phyloP scores from a whole-genome alignment of 2,329 filamentous ascomycete genomes.

The Verticillium tricorpus region DNA sequence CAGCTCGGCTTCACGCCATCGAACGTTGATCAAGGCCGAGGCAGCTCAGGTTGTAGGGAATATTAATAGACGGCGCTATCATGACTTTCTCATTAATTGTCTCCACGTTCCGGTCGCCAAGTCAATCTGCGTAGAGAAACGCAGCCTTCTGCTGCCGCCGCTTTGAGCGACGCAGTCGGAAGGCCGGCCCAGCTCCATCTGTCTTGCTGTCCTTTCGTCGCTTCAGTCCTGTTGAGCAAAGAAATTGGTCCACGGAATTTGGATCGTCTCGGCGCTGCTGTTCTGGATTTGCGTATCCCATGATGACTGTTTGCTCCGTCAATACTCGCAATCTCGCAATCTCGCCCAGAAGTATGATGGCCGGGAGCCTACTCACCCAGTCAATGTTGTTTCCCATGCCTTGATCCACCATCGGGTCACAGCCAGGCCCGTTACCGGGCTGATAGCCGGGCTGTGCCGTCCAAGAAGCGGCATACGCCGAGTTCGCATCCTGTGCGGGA shows the following conservation, averaged over 20 bases:
- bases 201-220: no score
- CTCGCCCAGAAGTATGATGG: not conserved
- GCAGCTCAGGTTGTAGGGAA: no score
- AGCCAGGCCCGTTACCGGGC: not conserved
- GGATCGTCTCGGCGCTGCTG: constrained; percentile 14
- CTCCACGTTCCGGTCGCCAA: no score
- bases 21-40: no score
- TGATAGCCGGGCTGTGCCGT: not conserved
- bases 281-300: constrained; percentile 22
- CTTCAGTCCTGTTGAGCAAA: constrained; percentile 4
- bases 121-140: no score
- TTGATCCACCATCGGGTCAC: not conserved
- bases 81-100: no score
- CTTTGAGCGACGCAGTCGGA: no score
- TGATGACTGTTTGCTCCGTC: constrained; percentile 8
- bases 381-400: constrained; percentile 3
- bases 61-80: no score
- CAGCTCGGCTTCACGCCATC: no score
- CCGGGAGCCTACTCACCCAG: constrained; percentile 7
- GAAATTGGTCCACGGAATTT: constrained; percentile 21
- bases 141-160: no score
- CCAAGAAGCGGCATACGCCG: not conserved
- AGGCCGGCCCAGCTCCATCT: no score
- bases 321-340: not conserved
- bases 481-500: not conserved